Conservation (phyloP, 345 rosid genomes). For the Conringia planisiliqua region DNA sequence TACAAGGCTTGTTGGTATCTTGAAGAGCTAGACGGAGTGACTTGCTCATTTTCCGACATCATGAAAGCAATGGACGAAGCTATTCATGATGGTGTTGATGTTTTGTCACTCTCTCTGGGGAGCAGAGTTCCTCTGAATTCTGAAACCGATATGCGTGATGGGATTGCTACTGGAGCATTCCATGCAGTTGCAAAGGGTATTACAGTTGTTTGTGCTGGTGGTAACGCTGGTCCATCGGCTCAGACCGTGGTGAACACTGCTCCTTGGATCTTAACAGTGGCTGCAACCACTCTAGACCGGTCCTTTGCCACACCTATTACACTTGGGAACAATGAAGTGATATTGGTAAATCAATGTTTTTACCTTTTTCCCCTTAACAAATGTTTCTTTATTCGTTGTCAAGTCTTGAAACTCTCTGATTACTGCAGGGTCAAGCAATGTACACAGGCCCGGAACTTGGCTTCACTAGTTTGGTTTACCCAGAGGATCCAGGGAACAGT, state of each 20-base stretch:
- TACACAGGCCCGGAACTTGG: slow-evolving; percentile 30
- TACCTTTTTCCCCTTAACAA: not conserved
- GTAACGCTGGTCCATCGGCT: slow-evolving; percentile 31
- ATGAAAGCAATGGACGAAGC: slow-evolving; percentile 54
- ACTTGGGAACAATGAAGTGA: slow-evolving; percentile 37
- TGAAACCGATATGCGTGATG: slow-evolving; percentile 35
- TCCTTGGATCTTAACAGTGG: slow-evolving; percentile 56
- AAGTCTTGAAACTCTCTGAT: not conserved
- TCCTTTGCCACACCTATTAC: slow-evolving; percentile 36
- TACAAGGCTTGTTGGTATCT: slow-evolving; percentile 51
- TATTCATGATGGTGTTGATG: slow-evolving; percentile 38
- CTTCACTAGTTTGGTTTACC: slow-evolving; percentile 38
- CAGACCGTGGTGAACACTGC: slow-evolving; percentile 40
- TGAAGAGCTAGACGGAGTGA: not conserved
- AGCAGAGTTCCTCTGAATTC: not conserved
- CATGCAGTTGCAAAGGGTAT: slow-evolving; percentile 47
- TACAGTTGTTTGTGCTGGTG: slow-evolving; percentile 34
- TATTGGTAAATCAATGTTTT: slow-evolving; percentile 24
- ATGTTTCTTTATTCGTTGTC: not conserved
- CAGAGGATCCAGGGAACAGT: slow-evolving; percentile 24
- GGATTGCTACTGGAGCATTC: slow-evolving; percentile 43
- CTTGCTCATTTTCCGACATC: slow-evolving; percentile 38
- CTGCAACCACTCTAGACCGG: slow-evolving; percentile 54
- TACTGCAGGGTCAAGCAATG: slow-evolving; percentile 33
- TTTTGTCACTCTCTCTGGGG: slow-evolving; percentile 27